Percentiles rank a stretch among this genome's conserved stretches.
Evolutionary conservation across 176 grass and related monocot species (phyloP).

Genomic region (Melocanna baccifera): DNA sequence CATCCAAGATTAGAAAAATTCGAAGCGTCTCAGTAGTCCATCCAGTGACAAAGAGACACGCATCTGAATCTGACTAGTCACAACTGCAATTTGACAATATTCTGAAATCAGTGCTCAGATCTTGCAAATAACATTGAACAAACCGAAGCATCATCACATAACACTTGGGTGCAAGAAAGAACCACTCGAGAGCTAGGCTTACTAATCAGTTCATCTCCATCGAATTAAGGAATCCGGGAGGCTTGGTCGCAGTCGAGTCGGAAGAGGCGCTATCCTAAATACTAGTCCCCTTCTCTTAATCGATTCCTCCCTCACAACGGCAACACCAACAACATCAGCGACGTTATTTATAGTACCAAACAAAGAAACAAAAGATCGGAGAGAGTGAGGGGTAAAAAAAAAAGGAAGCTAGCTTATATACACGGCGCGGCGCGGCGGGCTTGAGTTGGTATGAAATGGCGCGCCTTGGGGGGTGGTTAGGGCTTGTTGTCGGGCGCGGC

Average conservation of each 20-base stretch:
- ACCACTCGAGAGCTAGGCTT: background rate
- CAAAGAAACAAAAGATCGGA: background rate
- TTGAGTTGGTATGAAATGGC: background rate
- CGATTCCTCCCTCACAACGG: background rate
- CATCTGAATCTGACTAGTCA: background rate
- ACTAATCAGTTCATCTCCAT: background rate
- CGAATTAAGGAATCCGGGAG: background rate
- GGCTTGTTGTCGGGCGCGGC: constrained; percentile 19
- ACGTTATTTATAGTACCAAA: background rate
- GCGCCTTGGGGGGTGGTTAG: background rate
- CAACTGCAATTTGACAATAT: background rate
- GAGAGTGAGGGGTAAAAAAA: background rate
- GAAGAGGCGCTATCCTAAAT: background rate
- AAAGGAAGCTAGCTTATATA: background rate
- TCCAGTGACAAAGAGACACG: background rate
- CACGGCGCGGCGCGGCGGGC: background rate
- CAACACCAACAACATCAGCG: background rate
- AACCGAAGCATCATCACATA: background rate
- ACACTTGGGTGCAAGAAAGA: background rate
- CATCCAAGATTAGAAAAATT: background rate
- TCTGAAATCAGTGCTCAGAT: background rate
- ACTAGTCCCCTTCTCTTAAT: background rate
- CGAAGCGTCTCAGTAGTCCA: background rate
- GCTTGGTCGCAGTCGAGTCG: background rate
- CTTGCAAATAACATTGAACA: background rate